Evolutionary conservation across 1,139 yeast genomes (phyloP).

Genomic region (Candida glucosophila): DNA sequence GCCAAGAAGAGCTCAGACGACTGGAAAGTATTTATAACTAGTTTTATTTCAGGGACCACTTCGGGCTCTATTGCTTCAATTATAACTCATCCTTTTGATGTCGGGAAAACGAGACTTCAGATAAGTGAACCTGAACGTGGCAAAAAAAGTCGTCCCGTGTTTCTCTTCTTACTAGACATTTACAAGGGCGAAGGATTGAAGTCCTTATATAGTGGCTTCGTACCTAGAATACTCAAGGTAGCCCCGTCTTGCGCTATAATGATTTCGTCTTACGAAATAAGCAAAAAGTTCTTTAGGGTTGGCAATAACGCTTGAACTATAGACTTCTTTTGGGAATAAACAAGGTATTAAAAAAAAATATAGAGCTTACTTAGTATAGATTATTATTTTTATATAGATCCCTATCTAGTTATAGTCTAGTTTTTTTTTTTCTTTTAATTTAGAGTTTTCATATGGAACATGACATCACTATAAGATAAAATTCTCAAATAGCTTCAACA

Average conservation of each 20-base stretch:
- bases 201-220: constrained; percentile 77
- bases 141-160: constrained; percentile 40
- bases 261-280: constrained; percentile 91
- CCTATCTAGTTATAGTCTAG: too few relatives aligned
- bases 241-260: constrained; percentile 98
- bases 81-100: constrained; percentile 90
- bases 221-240: constrained; percentile 80
- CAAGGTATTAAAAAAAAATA: too few relatives aligned
- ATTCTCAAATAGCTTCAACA: too few relatives aligned
- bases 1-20: constrained; percentile 18
- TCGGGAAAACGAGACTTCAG: constrained; percentile 90
- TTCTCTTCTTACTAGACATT: constrained; percentile 54
- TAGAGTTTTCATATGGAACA: too few relatives aligned
- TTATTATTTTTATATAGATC: too few relatives aligned
- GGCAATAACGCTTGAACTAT: too few relatives aligned
- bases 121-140: constrained; percentile 29
- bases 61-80: constrained; percentile 85
- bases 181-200: constrained; percentile 61
- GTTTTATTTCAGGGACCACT: constrained; percentile 76
- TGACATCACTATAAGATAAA: too few relatives aligned
- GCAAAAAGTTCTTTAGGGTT: constrained; percentile 54
- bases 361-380: too few relatives aligned
- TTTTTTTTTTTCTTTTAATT: too few relatives aligned
- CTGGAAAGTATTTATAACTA: constrained; percentile 54
- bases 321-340: too few relatives aligned